Percentiles rank a stretch among this genome's conserved stretches.
phyloP scores from a whole-genome alignment of 176 grass and related monocot species.

The Olyra latifolia region DNA sequence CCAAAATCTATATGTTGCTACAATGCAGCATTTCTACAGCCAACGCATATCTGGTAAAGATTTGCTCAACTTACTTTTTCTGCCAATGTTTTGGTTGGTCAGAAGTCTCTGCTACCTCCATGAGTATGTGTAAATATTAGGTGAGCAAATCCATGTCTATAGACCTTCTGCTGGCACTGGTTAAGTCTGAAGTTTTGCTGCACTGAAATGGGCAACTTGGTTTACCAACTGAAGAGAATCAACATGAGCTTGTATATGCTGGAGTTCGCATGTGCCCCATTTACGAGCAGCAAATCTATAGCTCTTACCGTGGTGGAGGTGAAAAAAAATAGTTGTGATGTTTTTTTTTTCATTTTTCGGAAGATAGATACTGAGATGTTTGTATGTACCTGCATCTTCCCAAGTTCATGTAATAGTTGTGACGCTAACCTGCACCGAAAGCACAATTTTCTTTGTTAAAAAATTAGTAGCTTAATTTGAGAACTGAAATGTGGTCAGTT shows the following conservation, averaged over 20 bases:
- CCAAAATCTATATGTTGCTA: not conserved
- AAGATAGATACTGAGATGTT: not conserved
- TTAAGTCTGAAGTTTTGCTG: slow-evolving; percentile 1
- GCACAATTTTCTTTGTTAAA: not conserved
- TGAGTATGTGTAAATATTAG: slow-evolving; percentile 26
- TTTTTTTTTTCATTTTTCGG: not conserved
- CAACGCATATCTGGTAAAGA: slow-evolving; percentile 12
- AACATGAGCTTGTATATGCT: not conserved
- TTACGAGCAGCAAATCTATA: slow-evolving; percentile 15
- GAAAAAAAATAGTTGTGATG: not conserved
- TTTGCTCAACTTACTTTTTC: not conserved
- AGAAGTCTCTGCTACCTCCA: slow-evolving; percentile 2
- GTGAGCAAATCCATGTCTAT: not conserved
- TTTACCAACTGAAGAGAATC: not conserved
- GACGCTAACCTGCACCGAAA: not conserved
- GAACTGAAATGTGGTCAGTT: not conserved
- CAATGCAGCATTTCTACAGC: slow-evolving; percentile 2
- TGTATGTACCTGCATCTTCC: slow-evolving; percentile 8
- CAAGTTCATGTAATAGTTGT: not conserved
- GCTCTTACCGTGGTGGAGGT: not conserved
- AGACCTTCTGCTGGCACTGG: not conserved
- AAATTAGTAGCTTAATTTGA: not conserved
- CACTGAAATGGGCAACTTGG: not conserved
- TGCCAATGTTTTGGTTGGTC: not conserved
- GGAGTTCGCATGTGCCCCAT: slow-evolving; percentile 13